phyloP scores from a whole-genome alignment of 805 yeast genomes.

The Candida ficus region DNA sequence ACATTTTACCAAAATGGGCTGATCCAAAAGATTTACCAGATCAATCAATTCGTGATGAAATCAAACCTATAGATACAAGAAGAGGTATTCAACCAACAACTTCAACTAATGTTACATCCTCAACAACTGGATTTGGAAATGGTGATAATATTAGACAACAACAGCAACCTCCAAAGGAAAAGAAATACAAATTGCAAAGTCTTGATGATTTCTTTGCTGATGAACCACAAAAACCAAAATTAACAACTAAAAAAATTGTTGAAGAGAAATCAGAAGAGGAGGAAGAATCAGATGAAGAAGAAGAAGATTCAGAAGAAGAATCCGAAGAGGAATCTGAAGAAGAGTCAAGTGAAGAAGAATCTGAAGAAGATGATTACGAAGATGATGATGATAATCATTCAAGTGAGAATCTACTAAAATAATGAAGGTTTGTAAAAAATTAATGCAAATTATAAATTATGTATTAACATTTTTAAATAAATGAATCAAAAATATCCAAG shows the following conservation, averaged over 20 bases:
- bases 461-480: slow-evolving; percentile 10
- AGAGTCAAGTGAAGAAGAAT: slow-evolving; percentile 1
- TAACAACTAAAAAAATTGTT: slow-evolving; percentile 16
- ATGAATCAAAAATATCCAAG: slow-evolving; percentile 18
- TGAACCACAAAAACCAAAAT: slow-evolving; percentile 11
- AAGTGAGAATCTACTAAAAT: not conserved
- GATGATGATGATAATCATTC: slow-evolving; percentile 15
- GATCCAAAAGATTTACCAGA: slow-evolving; percentile 28
- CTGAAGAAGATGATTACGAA: slow-evolving; percentile 23
- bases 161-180: slow-evolving; percentile 22
- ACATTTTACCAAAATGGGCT: slow-evolving; percentile 42
- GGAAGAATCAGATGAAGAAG: slow-evolving; percentile 17
- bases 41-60: slow-evolving; percentile 31
- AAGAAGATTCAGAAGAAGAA: not conserved
- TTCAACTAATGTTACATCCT: no score
- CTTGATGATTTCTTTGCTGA: slow-evolving; percentile 80
- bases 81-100: slow-evolving; percentile 15
- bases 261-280: slow-evolving; percentile 26
- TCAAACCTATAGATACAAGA: slow-evolving; percentile 35
- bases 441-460: no score
- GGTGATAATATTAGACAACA: not conserved
- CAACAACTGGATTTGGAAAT: not conserved
- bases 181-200: slow-evolving; percentile 61
- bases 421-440: no score
- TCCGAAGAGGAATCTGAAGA: not conserved